A percentile compares a stretch with the other conserved stretches of the same genome.
These are phyloP conservation scores for Coelastrella sp. DNA, from an alignment of 139 green algal genomes.

Conservation along the genomic window DNA sequence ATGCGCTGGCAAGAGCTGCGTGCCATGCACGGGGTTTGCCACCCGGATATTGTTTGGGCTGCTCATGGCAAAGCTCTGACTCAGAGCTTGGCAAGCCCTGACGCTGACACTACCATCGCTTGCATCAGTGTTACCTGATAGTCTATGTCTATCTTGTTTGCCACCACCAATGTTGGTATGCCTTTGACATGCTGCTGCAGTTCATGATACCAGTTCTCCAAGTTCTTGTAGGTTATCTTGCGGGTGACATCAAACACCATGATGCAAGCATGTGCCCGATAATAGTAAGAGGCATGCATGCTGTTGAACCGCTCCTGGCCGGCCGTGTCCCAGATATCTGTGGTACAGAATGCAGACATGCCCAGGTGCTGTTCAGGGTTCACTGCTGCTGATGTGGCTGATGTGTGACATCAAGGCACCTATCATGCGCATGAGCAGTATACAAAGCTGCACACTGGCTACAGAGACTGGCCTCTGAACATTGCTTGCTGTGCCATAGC, in stretches of 20 bases:
- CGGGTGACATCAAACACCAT: constrained; percentile 83
- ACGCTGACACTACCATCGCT: too few relatives aligned
- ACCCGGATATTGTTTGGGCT: too few relatives aligned
- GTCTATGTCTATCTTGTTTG: constrained; percentile 83
- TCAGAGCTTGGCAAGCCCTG: too few relatives aligned
- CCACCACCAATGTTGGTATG: constrained; percentile 76
- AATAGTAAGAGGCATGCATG: constrained; percentile 81
- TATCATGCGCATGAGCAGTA: too few relatives aligned
- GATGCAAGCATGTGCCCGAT: constrained; percentile 78
- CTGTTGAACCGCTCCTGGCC: constrained; percentile 79
- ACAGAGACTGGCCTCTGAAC: too few relatives aligned
- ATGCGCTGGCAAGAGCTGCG: too few relatives aligned
- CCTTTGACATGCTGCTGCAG: constrained; percentile 73
- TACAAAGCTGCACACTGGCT: too few relatives aligned
- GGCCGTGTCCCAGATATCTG: constrained; percentile 60
- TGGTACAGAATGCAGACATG: neutral
- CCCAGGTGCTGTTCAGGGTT: neutral
- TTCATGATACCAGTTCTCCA: constrained; percentile 59
- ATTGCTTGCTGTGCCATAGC: too few relatives aligned
- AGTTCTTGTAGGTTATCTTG: constrained; percentile 68
- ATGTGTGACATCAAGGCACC: too few relatives aligned
- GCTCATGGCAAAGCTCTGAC: too few relatives aligned
- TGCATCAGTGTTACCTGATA: constrained; percentile 56
- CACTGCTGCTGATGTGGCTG: too few relatives aligned
- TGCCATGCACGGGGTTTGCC: too few relatives aligned